Conservation (phyloP, 768 basidiomycete species). For the Arthromyces matolae region DNA sequence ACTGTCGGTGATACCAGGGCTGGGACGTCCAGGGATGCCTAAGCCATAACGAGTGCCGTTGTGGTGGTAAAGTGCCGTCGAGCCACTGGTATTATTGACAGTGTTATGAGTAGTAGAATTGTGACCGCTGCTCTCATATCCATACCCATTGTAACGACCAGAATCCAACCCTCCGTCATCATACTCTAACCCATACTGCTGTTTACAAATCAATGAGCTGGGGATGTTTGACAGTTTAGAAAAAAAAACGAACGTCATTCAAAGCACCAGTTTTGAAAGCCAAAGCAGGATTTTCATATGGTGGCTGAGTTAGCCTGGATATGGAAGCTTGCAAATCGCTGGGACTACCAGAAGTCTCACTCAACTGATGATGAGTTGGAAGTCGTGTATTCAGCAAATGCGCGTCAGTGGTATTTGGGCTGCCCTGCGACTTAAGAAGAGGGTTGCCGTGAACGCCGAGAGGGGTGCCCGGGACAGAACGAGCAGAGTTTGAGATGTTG, state of each 20-base stretch:
- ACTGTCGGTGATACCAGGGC: constrained; percentile 48
- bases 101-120: constrained; percentile 18
- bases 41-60: constrained; percentile 75
- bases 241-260: constrained; percentile 50
- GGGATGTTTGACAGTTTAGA: constrained; percentile 11
- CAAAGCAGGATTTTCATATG: constrained; percentile 54
- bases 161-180: constrained; percentile 48
- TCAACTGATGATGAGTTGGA: constrained; percentile 44
- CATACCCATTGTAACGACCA: constrained; percentile 54
- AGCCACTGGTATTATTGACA: constrained; percentile 48
- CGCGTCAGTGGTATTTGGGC: constrained; percentile 59
- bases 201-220: constrained; percentile 6
- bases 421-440: constrained; percentile 64
- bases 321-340: constrained; percentile 68
- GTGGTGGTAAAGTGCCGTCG: constrained; percentile 75
- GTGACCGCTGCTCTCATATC: constrained; percentile 48
- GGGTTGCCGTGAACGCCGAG: constrained; percentile 48
- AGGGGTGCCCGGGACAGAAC: constrained; percentile 84
- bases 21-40: constrained; percentile 51
- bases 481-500: constrained; percentile 54
- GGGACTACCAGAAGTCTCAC: constrained; percentile 47
- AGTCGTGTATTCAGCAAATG: constrained; percentile 64
- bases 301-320: constrained; percentile 57
- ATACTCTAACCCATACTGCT: constrained; percentile 59
- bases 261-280: constrained; percentile 47